phyloP scores from a whole-genome alignment of 495 filamentous ascomycete genomes.

The Astrocystis sublimbata region DNA sequence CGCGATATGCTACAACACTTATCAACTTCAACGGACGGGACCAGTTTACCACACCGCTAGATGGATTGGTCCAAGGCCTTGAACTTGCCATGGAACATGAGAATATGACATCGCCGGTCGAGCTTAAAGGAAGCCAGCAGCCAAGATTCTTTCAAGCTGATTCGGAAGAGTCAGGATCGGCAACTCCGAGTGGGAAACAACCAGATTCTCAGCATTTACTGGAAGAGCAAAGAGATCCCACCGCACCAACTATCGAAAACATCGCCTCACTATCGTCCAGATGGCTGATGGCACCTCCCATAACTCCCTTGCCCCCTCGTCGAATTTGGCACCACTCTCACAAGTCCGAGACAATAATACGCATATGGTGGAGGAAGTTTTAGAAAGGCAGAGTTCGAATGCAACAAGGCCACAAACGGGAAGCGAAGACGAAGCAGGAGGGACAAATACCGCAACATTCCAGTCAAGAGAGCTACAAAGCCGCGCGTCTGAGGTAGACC shows the following conservation, averaged over 20 bases:
- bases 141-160: slow-evolving; percentile 8
- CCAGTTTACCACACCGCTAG: slow-evolving; percentile 15
- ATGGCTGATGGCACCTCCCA: slow-evolving; percentile 15
- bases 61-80: slow-evolving; percentile 23
- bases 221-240: slow-evolving; percentile 7
- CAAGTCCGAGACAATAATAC: not conserved
- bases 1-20: slow-evolving; percentile 8
- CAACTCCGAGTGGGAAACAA: not conserved
- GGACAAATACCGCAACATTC: not conserved
- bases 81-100: slow-evolving; percentile 24
- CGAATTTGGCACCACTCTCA: not conserved
- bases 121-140: slow-evolving; percentile 14
- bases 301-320: not conserved
- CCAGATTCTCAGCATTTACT: not conserved
- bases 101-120: slow-evolving; percentile 27
- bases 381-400: not conserved
- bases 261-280: slow-evolving; percentile 7
- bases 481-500: not conserved
- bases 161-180: not conserved
- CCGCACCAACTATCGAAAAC: slow-evolving; percentile 10
- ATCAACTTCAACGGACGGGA: slow-evolving; percentile 14
- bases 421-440: not conserved
- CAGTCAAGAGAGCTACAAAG: not conserved
- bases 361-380: not conserved
- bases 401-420: not conserved